Evolutionary conservation across 345 rosid species (phyloP).

Genomic region (thale cress (Arabidopsis thaliana)): TAIR10.1 NC_003076.8:5447501-5448000

Average conservation of each 20-base stretch:
- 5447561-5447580: constrained; percentile 29
- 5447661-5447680: constrained; percentile 26
- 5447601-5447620: constrained; percentile 9
- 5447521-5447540: constrained; percentile 13
- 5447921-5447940: constrained; percentile 41
- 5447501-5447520: constrained; percentile 22
- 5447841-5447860: constrained; percentile 34
- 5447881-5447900: constrained; percentile 7
- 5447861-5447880: constrained; percentile 40
- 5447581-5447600: constrained; percentile 27
- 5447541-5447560: constrained; percentile 22
- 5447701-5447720: constrained; percentile 33
- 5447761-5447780: background rate
- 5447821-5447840: constrained; percentile 11
- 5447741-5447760: background rate
- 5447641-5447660: constrained; percentile 28
- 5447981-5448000: background rate
- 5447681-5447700: constrained; percentile 33
- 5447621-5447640: background rate
- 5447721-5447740: constrained; percentile 1
- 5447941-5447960: constrained; percentile 19
- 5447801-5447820: constrained; percentile 28
- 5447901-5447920: constrained; percentile 18
- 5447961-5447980: constrained; percentile 17
- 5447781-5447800: constrained; percentile 35